A percentile compares a stretch with the other conserved stretches of the same genome.
Conservation (phyloP, 345 rosid genomes). For the Clausena lansium region DNA sequence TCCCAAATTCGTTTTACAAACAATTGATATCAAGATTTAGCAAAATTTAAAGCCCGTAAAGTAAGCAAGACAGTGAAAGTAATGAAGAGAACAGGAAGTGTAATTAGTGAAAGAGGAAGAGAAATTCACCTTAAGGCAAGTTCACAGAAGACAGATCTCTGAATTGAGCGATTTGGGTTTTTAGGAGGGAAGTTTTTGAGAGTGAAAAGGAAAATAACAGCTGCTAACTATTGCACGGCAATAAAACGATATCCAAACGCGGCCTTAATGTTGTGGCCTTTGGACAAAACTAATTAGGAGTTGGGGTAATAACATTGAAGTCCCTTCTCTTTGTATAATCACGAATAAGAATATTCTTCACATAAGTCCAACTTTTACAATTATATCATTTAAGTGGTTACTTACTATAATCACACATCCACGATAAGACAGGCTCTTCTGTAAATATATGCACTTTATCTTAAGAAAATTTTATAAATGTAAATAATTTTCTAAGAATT, state of each 20-base stretch:
- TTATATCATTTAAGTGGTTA: too few species aligned
- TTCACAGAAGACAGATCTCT: slow-evolving; percentile 11
- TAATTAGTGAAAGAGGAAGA: neutral
- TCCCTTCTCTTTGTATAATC: too few species aligned
- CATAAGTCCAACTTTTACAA: neutral
- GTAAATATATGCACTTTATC: too few species aligned
- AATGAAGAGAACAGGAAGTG: neutral
- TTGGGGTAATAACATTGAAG: too few species aligned
- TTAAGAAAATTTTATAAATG: too few species aligned
- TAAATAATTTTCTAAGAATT: too few species aligned
- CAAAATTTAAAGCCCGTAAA: neutral
- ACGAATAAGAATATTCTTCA: too few species aligned
- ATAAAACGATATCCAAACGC: neutral
- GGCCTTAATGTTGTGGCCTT: neutral
- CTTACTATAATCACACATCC: too few species aligned
- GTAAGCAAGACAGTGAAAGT: neutral
- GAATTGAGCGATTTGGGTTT: neutral
- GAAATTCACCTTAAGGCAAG: neutral
- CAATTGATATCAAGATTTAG: neutral
- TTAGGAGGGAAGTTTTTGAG: slow-evolving; percentile 19
- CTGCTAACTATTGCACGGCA: neutral
- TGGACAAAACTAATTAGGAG: neutral
- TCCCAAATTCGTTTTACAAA: neutral
- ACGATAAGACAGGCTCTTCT: too few species aligned
- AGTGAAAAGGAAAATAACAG: neutral